phyloP scores from a whole-genome alignment of 176 grass and related monocot species.

The Saccharum officinarum region DNA sequence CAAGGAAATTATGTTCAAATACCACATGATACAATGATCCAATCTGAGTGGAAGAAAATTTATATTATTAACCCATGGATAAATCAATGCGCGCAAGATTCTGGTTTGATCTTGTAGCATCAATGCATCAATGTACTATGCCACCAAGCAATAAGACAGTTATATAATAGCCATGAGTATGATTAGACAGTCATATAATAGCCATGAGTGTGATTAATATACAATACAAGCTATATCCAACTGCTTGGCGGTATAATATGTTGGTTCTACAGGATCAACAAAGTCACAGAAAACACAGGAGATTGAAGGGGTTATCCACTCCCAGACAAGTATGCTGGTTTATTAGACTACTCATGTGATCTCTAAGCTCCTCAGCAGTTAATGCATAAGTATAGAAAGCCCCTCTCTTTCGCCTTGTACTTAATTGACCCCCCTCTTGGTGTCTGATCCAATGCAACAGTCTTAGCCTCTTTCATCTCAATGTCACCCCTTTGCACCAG shows the following conservation, averaged over 20 bases:
- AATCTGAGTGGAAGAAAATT: conserved; percentile 18
- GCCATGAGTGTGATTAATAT: not conserved
- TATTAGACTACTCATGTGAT: conserved; percentile 79
- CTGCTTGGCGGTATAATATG: not conserved
- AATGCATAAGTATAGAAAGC: conserved; percentile 84
- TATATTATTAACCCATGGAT: conserved; percentile 10
- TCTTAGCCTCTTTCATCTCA: conserved; percentile 27
- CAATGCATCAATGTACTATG: not conserved
- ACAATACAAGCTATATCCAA: not conserved
- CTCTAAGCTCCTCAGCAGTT: conserved; percentile 56
- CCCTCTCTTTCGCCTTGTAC: conserved; percentile 41
- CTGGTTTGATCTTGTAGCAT: conserved; percentile 11
- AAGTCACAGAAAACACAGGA: not conserved
- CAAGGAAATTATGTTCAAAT: not conserved
- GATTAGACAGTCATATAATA: conserved; percentile 13
- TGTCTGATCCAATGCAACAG: conserved; percentile 31
- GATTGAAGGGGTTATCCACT: conserved; percentile 25
- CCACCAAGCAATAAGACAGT: not conserved
- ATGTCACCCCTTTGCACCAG: conserved; percentile 22
- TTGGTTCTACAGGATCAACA: conserved; percentile 15
- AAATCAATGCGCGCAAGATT: not conserved
- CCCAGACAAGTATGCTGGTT: conserved; percentile 49
- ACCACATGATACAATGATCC: conserved; percentile 1
- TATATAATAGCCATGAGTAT: conserved; percentile 1
- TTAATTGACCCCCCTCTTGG: conserved; percentile 4